Evolutionary conservation across 2,329 filamentous ascomycete species (phyloP).

Genomic region (Sporothrix phasma): DNA sequence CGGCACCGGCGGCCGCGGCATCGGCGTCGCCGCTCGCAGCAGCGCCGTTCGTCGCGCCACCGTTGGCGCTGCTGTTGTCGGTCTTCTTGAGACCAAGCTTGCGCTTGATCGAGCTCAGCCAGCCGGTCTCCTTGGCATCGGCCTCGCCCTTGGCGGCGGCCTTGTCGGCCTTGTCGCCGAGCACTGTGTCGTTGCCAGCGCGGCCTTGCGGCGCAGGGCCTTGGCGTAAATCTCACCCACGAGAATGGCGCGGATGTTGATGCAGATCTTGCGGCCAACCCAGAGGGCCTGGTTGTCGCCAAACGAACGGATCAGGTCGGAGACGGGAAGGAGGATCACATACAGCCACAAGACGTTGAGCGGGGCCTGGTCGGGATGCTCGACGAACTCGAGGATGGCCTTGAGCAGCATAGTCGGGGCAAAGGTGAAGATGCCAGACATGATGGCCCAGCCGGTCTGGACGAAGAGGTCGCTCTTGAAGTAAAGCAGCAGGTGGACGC

Average conservation of each 20-base stretch:
- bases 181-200: slow-evolving; percentile 64
- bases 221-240: slow-evolving; percentile 97
- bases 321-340: slow-evolving; percentile 78
- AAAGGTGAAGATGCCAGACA: slow-evolving; percentile 79
- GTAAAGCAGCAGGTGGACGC: slow-evolving; percentile 72
- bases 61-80: slow-evolving; percentile 34
- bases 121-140: slow-evolving; percentile 23
- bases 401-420: slow-evolving; percentile 83
- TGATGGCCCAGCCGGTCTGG: slow-evolving; percentile 70
- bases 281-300: slow-evolving; percentile 80
- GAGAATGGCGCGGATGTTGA: slow-evolving; percentile 85
- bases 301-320: slow-evolving; percentile 71
- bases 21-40: slow-evolving; percentile 25
- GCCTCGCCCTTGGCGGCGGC: slow-evolving; percentile 30
- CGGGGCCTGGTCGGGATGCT: slow-evolving; percentile 65
- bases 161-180: slow-evolving; percentile 48
- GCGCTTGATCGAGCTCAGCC: slow-evolving; percentile 42
- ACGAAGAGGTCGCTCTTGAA: slow-evolving; percentile 68
- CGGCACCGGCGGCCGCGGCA: slow-evolving; percentile 22
- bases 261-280: slow-evolving; percentile 90
- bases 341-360: slow-evolving; percentile 91
- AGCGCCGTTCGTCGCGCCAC: background rate
- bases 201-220: slow-evolving; percentile 80
- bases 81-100: slow-evolving; percentile 50
- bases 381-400: slow-evolving; percentile 88